phyloP scores from a whole-genome alignment of 2,329 filamentous ascomycete species.

The Nemania serpens region DNA sequence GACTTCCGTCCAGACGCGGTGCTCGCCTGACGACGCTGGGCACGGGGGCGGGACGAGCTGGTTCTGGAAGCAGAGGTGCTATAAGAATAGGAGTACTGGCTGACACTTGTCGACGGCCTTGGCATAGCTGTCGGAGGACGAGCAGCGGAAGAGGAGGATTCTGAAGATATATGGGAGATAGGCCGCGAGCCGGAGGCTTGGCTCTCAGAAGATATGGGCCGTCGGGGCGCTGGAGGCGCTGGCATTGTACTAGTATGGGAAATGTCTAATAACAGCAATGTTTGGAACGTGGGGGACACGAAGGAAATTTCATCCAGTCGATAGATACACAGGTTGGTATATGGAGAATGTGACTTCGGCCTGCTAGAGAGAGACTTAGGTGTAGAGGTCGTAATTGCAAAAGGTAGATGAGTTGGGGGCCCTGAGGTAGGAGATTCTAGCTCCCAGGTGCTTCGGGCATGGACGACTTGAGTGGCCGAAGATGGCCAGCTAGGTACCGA shows the following conservation, averaged over 20 bases:
- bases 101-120: constrained; percentile 33
- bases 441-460: background rate
- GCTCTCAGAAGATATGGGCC: background rate
- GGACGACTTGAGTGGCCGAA: no score
- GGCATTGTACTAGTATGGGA: constrained; percentile 2
- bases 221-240: background rate
- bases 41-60: constrained; percentile 34
- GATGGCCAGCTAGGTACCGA: no score
- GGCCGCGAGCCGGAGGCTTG: constrained; percentile 13
- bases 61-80: constrained; percentile 35
- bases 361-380: no score
- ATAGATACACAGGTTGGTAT: no score
- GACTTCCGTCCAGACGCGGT: constrained; percentile 53
- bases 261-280: background rate
- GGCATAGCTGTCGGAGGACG: constrained; percentile 19
- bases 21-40: constrained; percentile 38
- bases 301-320: background rate
- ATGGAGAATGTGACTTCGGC: no score
- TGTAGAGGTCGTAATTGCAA: no score
- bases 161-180: constrained; percentile 9
- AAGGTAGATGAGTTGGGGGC: no score
- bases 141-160: constrained; percentile 28
- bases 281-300: background rate
- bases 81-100: constrained; percentile 36
- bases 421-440: background rate